Conservation (phyloP, 2,329 filamentous ascomycete genomes). For the Annulohypoxylon truncatum region DNA sequence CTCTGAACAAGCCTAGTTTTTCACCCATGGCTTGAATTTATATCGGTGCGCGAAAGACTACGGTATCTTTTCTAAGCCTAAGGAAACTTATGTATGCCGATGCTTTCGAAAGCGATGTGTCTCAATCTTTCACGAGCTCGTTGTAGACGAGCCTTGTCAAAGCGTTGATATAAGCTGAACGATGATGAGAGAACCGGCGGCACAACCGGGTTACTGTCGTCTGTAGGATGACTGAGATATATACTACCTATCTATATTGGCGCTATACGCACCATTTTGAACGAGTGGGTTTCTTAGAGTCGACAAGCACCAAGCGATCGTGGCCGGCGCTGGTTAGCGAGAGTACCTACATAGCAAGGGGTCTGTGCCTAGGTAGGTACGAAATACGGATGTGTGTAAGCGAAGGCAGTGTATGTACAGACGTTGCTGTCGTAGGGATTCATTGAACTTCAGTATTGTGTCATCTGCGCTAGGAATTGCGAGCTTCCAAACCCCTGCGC, state of each 20-base stretch:
- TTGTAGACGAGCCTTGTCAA: background rate
- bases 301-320: background rate
- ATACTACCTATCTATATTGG: background rate
- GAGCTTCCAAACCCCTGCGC: conserved; percentile 39
- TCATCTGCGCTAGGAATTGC: conserved; percentile 40
- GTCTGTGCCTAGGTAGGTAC: background rate
- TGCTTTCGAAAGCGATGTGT: background rate
- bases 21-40: conserved; percentile 28
- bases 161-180: background rate
- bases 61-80: background rate
- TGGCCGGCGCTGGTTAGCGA: background rate
- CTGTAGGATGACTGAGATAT: background rate
- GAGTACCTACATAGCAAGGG: background rate
- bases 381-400: background rate
- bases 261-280: background rate
- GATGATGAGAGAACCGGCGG: background rate
- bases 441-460: conserved; percentile 17
- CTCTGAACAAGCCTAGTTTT: conserved; percentile 52
- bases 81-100: background rate
- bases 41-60: background rate
- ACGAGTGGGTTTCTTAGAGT: background rate
- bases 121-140: background rate
- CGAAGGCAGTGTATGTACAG: background rate
- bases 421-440: background rate
- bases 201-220: background rate